Evolutionary conservation across 179 eudicot genomes (phyloP).

Genomic region (Carnegiea gigantea): DNA sequence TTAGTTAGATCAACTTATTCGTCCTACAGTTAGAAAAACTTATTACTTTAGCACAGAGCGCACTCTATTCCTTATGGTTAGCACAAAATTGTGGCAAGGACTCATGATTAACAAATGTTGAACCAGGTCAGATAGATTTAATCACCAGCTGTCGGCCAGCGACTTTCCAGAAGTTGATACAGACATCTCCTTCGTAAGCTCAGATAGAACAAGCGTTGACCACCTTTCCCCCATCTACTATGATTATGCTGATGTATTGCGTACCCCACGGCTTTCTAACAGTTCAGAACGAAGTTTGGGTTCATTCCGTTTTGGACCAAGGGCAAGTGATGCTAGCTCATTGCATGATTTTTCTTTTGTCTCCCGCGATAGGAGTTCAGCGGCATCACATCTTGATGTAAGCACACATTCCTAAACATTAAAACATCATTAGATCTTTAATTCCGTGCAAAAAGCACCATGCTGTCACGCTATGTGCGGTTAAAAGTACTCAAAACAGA

Average conservation of each 20-base stretch:
- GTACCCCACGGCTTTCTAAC: constrained; percentile 49
- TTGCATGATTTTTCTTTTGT: constrained; percentile 33
- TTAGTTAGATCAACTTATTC: background rate
- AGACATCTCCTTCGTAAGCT: constrained; percentile 84
- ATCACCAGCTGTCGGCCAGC: constrained; percentile 46
- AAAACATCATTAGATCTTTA: background rate
- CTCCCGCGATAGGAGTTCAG: constrained; percentile 42
- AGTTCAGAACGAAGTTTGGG: constrained; percentile 62
- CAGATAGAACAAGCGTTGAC: constrained; percentile 71
- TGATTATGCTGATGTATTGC: constrained; percentile 52
- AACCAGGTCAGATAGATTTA: constrained; percentile 38
- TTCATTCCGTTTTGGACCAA: constrained; percentile 31
- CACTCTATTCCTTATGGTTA: background rate
- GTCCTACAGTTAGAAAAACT: background rate
- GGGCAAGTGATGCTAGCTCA: constrained; percentile 22
- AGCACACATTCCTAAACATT: constrained; percentile 21
- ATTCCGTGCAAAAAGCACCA: background rate
- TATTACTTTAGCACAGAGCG: background rate
- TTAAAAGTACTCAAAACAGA: background rate
- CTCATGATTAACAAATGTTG: constrained; percentile 19
- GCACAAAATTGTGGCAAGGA: background rate
- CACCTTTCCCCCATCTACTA: constrained; percentile 44
- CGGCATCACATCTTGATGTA: constrained; percentile 38
- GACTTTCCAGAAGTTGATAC: constrained; percentile 57
- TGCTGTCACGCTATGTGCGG: background rate